Conservation (phyloP, 441 rosid species). For the Macaranga tanarius region DNA sequence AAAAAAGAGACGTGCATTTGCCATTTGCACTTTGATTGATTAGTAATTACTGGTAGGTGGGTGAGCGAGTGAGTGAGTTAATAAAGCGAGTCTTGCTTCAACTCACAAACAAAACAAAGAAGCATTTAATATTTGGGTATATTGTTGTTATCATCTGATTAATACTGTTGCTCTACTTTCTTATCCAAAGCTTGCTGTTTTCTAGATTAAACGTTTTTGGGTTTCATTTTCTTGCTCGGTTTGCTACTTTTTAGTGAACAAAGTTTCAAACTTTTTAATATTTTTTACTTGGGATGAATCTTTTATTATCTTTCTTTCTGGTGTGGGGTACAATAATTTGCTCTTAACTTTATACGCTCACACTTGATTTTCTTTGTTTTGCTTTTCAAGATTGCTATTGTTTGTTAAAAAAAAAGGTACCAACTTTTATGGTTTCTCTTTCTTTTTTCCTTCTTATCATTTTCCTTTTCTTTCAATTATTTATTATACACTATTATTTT, state of each 20-base stretch:
- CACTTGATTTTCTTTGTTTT: slow-evolving; percentile 22
- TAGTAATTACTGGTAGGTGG: too few relatives aligned
- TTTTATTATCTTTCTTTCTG: not conserved
- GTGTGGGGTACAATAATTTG: slow-evolving; percentile 32
- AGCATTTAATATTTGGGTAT: too few relatives aligned
- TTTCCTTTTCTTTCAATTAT: slow-evolving; percentile 1
- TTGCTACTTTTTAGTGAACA: not conserved
- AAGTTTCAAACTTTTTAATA: not conserved
- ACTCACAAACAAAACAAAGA: too few relatives aligned
- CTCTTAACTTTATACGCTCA: slow-evolving; percentile 28
- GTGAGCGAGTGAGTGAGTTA: too few relatives aligned
- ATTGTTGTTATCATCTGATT: too few relatives aligned
- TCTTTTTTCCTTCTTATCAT: not conserved
- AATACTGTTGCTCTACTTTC: too few relatives aligned
- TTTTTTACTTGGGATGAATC: too few relatives aligned
- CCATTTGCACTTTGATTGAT: too few relatives aligned
- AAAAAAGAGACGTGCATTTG: too few relatives aligned
- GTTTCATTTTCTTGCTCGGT: not conserved
- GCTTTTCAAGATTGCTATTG: slow-evolving; percentile 24
- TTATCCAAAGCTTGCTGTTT: not conserved
- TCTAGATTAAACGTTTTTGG: not conserved
- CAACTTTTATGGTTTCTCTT: not conserved
- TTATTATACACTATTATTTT: not conserved
- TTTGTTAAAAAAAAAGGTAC: slow-evolving; percentile 32
- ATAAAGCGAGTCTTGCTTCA: too few relatives aligned